Base-by-base conservation (phyloP, 1,139 yeast species). In the Suzukiozyma palmioleophila region DNA sequence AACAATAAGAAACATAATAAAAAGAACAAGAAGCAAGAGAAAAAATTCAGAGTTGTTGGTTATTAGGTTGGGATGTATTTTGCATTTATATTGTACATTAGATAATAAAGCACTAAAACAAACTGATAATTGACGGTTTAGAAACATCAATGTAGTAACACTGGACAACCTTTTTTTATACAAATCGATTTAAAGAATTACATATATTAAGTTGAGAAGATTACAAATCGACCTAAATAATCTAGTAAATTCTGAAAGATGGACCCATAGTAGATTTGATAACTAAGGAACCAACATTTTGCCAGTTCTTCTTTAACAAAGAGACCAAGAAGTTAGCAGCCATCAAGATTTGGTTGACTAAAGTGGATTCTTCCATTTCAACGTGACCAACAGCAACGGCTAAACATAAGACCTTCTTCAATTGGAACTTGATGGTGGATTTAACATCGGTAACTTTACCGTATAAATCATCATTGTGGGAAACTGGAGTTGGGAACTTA, bases 401-500 rank as follows among this genome's bases (percentile, higher is more conserved):
- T 64, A 84, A 79, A 79, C 86, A 80, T 68, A 80, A 75, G 63
- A 85, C 94, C 79, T 84, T 92, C 90, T 94, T 94, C 80, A 94
- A 86, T 82, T 94, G 99, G 95, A 94, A 94, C 87, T 92, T 94
- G 81, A 94, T 89, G 83, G 99, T 94, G 56, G 98, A 89, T 81
- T 86, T 90, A 64, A 92, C 98, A 69, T 94, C 99, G 62, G 79
- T 83, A 64, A 94, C 94, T 88, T 92, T 92, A 59, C 81, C 69
- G 84, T 87, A 86, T 70, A 94, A 84, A 75, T 94, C 98, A 72
- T 94, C 99, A 74, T 87, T 81, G 86, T 92, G 98, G 54, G 98
- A 92, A 63, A 94, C 97, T 76, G 99, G 98, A 73, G 98, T 90
- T 75, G 99, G 99, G 96, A 94, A 94, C 90, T 94, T 94, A 86